These are phyloP conservation scores for Chromosphaera perkinsii DNA, from an alignment of 208 protist genomes.

Conservation along the genomic window DNA sequence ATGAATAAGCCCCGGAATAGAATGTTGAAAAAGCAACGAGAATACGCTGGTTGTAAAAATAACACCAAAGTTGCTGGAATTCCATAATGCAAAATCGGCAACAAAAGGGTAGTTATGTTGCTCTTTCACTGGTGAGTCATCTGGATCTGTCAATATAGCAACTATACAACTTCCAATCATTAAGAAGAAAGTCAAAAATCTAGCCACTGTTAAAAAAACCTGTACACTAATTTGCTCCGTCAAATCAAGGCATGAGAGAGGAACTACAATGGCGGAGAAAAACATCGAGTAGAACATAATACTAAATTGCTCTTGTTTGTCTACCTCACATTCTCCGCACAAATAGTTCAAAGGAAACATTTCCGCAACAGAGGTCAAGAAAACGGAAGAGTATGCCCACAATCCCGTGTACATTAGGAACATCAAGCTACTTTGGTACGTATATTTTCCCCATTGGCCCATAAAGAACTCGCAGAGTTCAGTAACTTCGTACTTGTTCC, in stretches of 20 bases:
- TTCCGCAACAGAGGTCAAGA: background rate
- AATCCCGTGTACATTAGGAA: background rate
- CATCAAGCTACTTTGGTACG: background rate
- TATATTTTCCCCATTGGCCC: background rate
- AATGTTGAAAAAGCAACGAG: constrained; percentile 10
- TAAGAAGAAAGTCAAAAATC: constrained; percentile 4
- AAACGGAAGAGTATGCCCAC: constrained; percentile 13
- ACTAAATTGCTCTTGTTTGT: no score
- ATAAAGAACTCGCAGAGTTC: background rate
- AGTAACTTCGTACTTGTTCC: constrained; percentile 1
- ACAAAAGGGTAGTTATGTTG: constrained; percentile 1
- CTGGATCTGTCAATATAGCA: constrained; percentile 12
- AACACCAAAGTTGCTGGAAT: constrained; percentile 6
- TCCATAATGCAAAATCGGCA: background rate
- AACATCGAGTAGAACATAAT: constrained; percentile 2
- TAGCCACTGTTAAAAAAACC: constrained; percentile 3
- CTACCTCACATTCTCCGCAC: background rate
- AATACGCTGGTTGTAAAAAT: constrained; percentile 17
- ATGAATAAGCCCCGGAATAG: constrained; percentile 13
- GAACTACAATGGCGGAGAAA: background rate
- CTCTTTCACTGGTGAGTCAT: background rate
- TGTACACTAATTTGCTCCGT: constrained; percentile 13
- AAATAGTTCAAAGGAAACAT: background rate
- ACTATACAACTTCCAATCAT: constrained; percentile 1
- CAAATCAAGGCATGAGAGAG: constrained; percentile 17